Conservation (phyloP, 2,329 filamentous ascomycete species). For the Calonectria henricotiae region DNA sequence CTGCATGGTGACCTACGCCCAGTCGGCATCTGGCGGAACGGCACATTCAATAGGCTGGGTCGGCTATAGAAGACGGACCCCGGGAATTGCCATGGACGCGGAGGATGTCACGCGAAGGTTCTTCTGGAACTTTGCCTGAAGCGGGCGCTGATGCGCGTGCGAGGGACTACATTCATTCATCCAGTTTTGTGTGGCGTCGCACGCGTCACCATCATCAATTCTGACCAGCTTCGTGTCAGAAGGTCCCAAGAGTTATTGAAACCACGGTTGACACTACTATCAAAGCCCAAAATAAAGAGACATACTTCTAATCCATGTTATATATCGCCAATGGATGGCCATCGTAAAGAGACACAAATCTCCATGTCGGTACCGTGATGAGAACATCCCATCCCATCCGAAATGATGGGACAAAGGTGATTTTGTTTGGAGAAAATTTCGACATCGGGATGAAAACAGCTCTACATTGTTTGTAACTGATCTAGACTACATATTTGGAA, state of each 20-base stretch:
- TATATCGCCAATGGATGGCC: neutral
- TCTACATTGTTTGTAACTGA: no score
- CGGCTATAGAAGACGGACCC: neutral
- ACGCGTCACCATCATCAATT: neutral
- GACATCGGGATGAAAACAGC: no score
- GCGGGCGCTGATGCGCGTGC: neutral
- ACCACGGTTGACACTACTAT: neutral
- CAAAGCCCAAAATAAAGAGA: neutral
- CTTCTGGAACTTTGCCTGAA: constrained; percentile 16
- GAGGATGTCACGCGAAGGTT: neutral
- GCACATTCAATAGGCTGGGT: neutral
- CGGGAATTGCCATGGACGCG: constrained; percentile 9
- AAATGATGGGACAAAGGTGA: no score
- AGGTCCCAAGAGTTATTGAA: neutral
- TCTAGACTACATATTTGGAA: no score
- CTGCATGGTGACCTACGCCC: constrained; percentile 29
- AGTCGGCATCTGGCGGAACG: constrained; percentile 25
- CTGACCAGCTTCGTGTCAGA: neutral
- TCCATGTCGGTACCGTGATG: no score
- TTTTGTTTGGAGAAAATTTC: no score
- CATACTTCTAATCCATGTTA: neutral
- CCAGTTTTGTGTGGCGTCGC: constrained; percentile 1
- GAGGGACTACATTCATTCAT: neutral
- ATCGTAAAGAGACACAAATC: neutral
- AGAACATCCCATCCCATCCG: no score